phyloP scores from a whole-genome alignment of 2,329 filamentous ascomycete species.

The Penicillium digitatum region DNA sequence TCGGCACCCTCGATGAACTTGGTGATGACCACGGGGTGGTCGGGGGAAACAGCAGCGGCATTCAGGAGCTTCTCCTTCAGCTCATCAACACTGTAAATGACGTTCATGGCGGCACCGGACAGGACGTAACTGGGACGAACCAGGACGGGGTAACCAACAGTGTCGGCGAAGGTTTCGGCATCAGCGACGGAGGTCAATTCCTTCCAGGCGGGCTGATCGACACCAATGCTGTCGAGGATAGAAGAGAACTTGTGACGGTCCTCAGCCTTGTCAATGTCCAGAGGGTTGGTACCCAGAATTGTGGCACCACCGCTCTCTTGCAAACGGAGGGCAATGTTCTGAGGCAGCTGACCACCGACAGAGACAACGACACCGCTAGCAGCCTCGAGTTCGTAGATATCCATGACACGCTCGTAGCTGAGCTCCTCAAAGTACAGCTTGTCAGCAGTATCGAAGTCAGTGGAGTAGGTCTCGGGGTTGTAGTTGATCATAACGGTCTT shows the following conservation, averaged over 20 bases:
- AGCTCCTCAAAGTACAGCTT: slow-evolving; percentile 96
- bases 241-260: slow-evolving; percentile 98
- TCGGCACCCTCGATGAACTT: slow-evolving; percentile 97
- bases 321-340: slow-evolving; percentile 93
- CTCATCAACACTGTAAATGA: slow-evolving; percentile 82
- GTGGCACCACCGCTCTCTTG: slow-evolving; percentile 88
- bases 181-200: slow-evolving; percentile 86
- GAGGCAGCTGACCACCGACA: slow-evolving; percentile 90
- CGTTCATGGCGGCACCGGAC: slow-evolving; percentile 97
- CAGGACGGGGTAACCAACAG: slow-evolving; percentile 88
- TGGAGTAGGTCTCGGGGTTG: slow-evolving; percentile 76
- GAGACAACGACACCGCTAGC: slow-evolving; percentile 88
- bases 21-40: slow-evolving; percentile 96
- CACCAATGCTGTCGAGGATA: slow-evolving; percentile 92
- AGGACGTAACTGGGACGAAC: slow-evolving; percentile 94
- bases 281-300: slow-evolving; percentile 85
- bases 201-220: slow-evolving; percentile 97
- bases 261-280: slow-evolving; percentile 96
- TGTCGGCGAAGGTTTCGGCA: slow-evolving; percentile 78
- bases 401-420: slow-evolving; percentile 96
- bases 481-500: slow-evolving; percentile 98
- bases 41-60: slow-evolving; percentile 83
- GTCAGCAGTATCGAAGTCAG: slow-evolving; percentile 86
- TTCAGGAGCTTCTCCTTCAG: slow-evolving; percentile 93
- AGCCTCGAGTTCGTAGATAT: slow-evolving; percentile 91